Conservation (phyloP, 2,329 filamentous ascomycete species). For the Ascochyta koolunga region DNA sequence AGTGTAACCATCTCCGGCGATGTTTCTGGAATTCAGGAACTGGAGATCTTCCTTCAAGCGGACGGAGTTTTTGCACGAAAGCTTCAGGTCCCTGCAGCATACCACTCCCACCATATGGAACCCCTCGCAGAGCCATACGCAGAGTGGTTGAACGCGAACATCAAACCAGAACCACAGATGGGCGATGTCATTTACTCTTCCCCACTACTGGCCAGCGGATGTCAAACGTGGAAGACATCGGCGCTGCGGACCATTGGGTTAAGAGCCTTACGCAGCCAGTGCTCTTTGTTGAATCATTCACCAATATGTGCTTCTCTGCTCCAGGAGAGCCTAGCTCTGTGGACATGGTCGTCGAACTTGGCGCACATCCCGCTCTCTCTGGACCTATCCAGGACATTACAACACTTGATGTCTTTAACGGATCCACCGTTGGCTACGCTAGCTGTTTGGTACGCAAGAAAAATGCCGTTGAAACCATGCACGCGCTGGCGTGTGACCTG, state of each 20-base stretch:
- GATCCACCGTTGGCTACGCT: conserved; percentile 24
- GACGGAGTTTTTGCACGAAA: conserved; percentile 47
- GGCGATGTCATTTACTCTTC: not conserved
- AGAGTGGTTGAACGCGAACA: not conserved
- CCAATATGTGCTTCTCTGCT: conserved; percentile 5
- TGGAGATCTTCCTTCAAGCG: conserved; percentile 40
- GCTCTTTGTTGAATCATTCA: conserved; percentile 4
- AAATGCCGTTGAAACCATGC: conserved; percentile 19
- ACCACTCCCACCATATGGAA: conserved; percentile 54
- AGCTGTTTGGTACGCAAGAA: conserved; percentile 18
- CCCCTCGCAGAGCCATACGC: conserved; percentile 19
- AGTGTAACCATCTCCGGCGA: conserved; percentile 55
- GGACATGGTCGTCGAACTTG: conserved; percentile 11
- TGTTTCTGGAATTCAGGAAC: conserved; percentile 42
- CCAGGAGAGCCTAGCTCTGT: not conserved
- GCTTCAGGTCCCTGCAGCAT: conserved; percentile 52
- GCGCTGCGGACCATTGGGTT: conserved; percentile 10
- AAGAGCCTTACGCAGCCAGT: conserved; percentile 8
- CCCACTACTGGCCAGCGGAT: conserved; percentile 1
- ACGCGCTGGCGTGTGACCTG: not conserved
- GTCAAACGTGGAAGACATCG: not conserved
- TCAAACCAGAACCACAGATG: not conserved
- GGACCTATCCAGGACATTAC: conserved; percentile 19
- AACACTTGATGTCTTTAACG: not conserved
- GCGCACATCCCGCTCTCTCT: conserved; percentile 6